These are phyloP conservation scores for Graphiopsis chlorocephala DNA, from an alignment of 2,329 filamentous ascomycete genomes.

Conservation along the genomic window DNA sequence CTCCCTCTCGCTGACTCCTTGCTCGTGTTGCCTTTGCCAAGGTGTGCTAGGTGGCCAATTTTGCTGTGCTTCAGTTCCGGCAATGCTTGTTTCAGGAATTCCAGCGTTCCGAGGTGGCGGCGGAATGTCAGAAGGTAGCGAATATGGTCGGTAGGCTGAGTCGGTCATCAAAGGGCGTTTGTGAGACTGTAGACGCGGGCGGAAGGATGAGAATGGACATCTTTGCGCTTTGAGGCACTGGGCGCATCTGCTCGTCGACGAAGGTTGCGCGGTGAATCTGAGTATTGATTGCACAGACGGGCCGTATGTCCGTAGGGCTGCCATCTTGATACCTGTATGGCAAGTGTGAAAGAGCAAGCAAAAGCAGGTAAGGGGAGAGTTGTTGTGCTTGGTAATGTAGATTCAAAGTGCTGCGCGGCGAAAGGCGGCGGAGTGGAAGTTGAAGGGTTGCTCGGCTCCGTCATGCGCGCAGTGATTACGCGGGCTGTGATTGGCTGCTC, in stretches of 20 bases:
- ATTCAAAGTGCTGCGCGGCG: not conserved
- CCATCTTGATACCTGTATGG: constrained; percentile 27
- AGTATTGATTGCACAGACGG: constrained; percentile 35
- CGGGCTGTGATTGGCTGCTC: constrained; percentile 6
- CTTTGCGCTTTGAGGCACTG: constrained; percentile 41
- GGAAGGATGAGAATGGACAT: constrained; percentile 45
- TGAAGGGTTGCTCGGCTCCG: constrained; percentile 6
- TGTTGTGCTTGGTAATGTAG: not conserved
- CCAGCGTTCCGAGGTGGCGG: constrained; percentile 57
- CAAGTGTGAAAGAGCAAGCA: not conserved
- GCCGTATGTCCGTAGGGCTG: constrained; percentile 28
- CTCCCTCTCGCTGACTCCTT: constrained; percentile 49
- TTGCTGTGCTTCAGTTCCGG: constrained; percentile 46
- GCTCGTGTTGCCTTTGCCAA: constrained; percentile 35
- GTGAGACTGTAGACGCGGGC: constrained; percentile 45
- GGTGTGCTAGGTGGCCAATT: constrained; percentile 49
- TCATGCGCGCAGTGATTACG: constrained; percentile 2
- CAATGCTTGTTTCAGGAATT: constrained; percentile 61
- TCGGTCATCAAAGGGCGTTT: constrained; percentile 64
- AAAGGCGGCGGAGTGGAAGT: not conserved
- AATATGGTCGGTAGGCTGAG: constrained; percentile 61
- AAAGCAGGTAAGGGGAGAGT: not conserved
- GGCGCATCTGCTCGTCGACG: constrained; percentile 36
- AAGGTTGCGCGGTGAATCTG: constrained; percentile 35
- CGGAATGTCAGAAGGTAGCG: constrained; percentile 55